Percentiles rank a stretch among this genome's conserved stretches.
Conservation (phyloP, 2,329 filamentous ascomycete species). For the Nemania sp. region DNA sequence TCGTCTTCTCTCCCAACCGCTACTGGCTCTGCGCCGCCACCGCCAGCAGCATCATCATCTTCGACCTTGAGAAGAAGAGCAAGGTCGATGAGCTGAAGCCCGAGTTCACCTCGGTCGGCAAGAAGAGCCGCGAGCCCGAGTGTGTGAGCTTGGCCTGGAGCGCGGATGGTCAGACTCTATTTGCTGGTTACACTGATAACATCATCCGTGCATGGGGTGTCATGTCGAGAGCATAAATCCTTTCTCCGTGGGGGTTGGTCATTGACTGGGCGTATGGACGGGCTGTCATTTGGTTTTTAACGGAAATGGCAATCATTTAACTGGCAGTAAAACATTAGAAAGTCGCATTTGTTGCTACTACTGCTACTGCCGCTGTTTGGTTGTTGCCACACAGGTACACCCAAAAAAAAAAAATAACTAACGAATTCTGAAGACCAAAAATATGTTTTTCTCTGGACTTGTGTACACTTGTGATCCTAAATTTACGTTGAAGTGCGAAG, state of each 20-base stretch:
- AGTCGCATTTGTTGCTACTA: slow-evolving; percentile 43
- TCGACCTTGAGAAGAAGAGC: slow-evolving; percentile 99
- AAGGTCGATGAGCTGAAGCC: slow-evolving; percentile 99
- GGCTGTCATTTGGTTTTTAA: slow-evolving; percentile 53
- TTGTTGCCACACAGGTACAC: slow-evolving; percentile 48
- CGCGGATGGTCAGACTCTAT: slow-evolving; percentile 98
- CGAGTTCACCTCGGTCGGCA: slow-evolving; percentile 93
- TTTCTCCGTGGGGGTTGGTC: slow-evolving; percentile 46
- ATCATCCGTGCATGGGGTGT: slow-evolving; percentile 98
- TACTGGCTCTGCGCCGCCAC: slow-evolving; percentile 99
- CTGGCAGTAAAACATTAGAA: slow-evolving; percentile 46
- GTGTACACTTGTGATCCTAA: slow-evolving; percentile 24
- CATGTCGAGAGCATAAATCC: slow-evolving; percentile 85
- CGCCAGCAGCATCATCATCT: slow-evolving; percentile 98
- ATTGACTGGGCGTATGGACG: slow-evolving; percentile 53
- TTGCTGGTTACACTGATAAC: slow-evolving; percentile 99
- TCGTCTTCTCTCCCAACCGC: slow-evolving; percentile 99
- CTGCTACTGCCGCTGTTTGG: slow-evolving; percentile 37
- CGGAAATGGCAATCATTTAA: slow-evolving; percentile 50
- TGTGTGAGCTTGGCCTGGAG: slow-evolving; percentile 97
- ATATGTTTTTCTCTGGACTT: slow-evolving; percentile 13
- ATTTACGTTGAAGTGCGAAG: not conserved
- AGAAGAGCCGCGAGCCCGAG: slow-evolving; percentile 99
- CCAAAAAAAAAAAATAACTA: slow-evolving; percentile 47
- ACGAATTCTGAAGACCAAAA: slow-evolving; percentile 49